Percentiles rank a stretch among this genome's conserved stretches.
Evolutionary conservation across 2,329 filamentous ascomycete genomes (phyloP).

Genomic region (Colletotrichum eleusines): DNA sequence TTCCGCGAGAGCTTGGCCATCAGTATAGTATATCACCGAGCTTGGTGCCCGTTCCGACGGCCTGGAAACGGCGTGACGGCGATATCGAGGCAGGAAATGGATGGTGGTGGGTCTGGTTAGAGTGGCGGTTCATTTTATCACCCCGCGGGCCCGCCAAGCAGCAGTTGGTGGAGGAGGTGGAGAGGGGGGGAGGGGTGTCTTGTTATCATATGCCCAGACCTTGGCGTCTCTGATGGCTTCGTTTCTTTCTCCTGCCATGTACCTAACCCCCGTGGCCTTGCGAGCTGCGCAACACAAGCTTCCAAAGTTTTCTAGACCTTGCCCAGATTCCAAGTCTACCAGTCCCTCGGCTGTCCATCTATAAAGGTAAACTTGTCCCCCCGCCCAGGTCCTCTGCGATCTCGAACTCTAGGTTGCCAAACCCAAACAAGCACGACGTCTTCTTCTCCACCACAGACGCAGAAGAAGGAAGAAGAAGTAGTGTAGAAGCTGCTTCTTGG

Average conservation of each 20-base stretch:
- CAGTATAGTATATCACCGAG: not conserved
- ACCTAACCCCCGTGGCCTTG: slow-evolving; percentile 21
- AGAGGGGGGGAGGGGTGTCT: slow-evolving; percentile 18
- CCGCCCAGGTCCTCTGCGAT: not conserved
- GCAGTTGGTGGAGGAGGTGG: not conserved
- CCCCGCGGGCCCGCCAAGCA: not conserved
- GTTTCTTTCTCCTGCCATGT: slow-evolving; percentile 4
- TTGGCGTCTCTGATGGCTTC: slow-evolving; percentile 33
- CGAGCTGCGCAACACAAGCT: slow-evolving; percentile 24
- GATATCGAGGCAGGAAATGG: not conserved
- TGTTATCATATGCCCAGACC: slow-evolving; percentile 40
- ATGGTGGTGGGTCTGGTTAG: not conserved
- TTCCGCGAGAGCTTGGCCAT: not conserved
- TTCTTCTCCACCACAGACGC: slow-evolving; percentile 22
- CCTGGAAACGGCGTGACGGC: not conserved
- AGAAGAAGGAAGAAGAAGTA: slow-evolving; percentile 16
- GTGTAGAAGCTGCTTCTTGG: slow-evolving; percentile 12
- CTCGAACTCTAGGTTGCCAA: slow-evolving; percentile 17
- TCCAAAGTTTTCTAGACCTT: slow-evolving; percentile 37
- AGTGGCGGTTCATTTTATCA: not conserved
- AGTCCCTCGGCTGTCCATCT: slow-evolving; percentile 27
- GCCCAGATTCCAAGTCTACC: slow-evolving; percentile 30
- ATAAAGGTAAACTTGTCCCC: slow-evolving; percentile 41
- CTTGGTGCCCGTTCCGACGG: not conserved
- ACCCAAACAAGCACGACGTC: slow-evolving; percentile 16